phyloP scores from a whole-genome alignment of 257 asterid species.

The Orobanche coerulescens region DNA sequence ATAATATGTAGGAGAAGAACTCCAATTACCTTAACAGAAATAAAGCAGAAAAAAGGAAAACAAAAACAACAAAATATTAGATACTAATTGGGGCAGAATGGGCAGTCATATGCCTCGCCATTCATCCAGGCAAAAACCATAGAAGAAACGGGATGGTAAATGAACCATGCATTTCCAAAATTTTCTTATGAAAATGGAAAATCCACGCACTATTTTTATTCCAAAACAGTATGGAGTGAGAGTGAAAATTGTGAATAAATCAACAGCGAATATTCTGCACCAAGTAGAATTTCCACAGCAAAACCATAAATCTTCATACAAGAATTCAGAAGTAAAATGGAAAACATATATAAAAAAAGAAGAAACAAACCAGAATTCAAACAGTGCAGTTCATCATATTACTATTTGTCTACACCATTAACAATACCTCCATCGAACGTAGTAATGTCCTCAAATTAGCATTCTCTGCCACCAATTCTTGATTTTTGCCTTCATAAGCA shows the following conservation, averaged over 20 bases:
- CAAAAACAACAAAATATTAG: no score
- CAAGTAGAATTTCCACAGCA: neutral
- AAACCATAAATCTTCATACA: neutral
- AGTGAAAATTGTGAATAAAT: neutral
- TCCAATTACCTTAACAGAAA: neutral
- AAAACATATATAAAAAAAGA: neutral
- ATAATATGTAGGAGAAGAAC: neutral
- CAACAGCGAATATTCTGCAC: neutral
- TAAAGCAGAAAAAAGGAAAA: no score
- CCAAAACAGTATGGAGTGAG: neutral
- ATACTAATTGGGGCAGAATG: no score
- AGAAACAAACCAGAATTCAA: neutral
- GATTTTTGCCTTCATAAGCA: constrained; percentile 89
- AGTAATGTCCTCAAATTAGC: constrained; percentile 87
- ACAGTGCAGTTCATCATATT: neutral
- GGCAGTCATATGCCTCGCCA: neutral
- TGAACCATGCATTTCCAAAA: neutral
- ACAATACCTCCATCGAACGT: constrained; percentile 87
- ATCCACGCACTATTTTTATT: neutral
- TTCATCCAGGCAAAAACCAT: neutral
- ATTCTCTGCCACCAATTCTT: constrained; percentile 87
- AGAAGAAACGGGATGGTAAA: neutral
- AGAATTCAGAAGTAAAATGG: neutral
- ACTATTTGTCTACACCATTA: neutral
- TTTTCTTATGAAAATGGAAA: neutral